A percentile compares a stretch with the other conserved stretches of the same genome.
Conservation (phyloP, 345 rosid genomes). For the Citrus sinensis region DNA sequence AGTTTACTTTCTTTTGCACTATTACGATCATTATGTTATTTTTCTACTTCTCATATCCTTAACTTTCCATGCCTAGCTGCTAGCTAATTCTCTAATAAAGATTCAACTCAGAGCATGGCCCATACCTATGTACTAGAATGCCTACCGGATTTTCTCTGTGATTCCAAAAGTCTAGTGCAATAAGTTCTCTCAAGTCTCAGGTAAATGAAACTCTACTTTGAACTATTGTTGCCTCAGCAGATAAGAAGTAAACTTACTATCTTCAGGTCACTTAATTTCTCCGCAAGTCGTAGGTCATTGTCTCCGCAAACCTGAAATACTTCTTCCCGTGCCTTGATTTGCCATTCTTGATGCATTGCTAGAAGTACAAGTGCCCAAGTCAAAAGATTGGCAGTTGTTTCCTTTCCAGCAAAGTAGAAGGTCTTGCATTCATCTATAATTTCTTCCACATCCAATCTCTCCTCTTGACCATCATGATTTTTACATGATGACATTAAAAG, state of each 20-base stretch:
- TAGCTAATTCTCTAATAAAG: too few relatives aligned
- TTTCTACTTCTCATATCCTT: too few relatives aligned
- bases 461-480: conserved; percentile 52
- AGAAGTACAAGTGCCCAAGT: conserved; percentile 66
- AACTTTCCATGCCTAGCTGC: too few relatives aligned
- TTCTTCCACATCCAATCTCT: conserved; percentile 59
- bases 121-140: too few relatives aligned
- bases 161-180: too few relatives aligned
- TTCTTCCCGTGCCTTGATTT: conserved; percentile 72
- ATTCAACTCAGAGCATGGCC: too few relatives aligned
- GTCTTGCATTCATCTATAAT: conserved; percentile 87
- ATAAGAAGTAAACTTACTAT: conserved; percentile 38
- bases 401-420: conserved; percentile 85
- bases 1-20: too few relatives aligned
- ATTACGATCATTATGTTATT: too few relatives aligned
- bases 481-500: conserved; percentile 50
- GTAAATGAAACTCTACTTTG: not conserved
- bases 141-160: too few relatives aligned
- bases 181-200: too few relatives aligned
- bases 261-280: conserved; percentile 53
- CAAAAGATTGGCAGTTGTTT: conserved; percentile 68
- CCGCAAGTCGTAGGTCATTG: conserved; percentile 31
- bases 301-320: conserved; percentile 35
- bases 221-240: not conserved
- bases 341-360: conserved; percentile 87